These are phyloP conservation scores for Fusarium oxysporum DNA, from an alignment of 2,329 filamentous ascomycete species.

Conservation along the genomic window DNA sequence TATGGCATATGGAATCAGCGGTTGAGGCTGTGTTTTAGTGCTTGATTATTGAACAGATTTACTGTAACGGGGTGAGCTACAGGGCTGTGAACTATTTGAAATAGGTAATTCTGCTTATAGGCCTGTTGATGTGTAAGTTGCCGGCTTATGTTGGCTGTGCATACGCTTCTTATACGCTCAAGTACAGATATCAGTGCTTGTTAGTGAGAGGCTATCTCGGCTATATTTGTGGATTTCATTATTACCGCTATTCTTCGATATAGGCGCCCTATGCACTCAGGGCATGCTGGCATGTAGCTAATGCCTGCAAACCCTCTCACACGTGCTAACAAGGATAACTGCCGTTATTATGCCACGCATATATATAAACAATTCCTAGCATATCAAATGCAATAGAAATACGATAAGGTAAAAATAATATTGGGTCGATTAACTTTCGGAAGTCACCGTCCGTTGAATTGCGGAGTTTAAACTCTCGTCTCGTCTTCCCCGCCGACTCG, in stretches of 20 bases:
- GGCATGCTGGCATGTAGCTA: not conserved
- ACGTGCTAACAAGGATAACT: constrained; percentile 5
- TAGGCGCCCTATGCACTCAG: not conserved
- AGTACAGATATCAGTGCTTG: not conserved
- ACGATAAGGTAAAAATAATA: not conserved
- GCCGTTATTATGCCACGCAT: not conserved
- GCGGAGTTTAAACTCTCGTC: constrained; percentile 5
- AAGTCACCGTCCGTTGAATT: not conserved
- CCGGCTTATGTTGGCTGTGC: not conserved
- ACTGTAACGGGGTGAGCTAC: not conserved
- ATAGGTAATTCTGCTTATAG: not conserved
- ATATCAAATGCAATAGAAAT: not conserved
- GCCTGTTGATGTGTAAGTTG: not conserved
- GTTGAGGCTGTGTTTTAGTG: constrained; percentile 1
- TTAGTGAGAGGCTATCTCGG: not conserved
- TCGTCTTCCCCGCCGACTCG: constrained; percentile 23
- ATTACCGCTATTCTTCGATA: not conserved
- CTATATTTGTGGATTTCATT: not conserved
- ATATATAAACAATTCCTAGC: not conserved
- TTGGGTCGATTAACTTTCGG: not conserved
- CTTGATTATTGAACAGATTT: constrained; percentile 2
- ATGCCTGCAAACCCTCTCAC: not conserved
- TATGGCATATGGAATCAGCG: not conserved
- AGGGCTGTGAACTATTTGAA: not conserved
- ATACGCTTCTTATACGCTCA: not conserved